Base-by-base conservation (phyloP, 805 yeast genomes). In the Schwanniomyces vanrijiae region DNA sequence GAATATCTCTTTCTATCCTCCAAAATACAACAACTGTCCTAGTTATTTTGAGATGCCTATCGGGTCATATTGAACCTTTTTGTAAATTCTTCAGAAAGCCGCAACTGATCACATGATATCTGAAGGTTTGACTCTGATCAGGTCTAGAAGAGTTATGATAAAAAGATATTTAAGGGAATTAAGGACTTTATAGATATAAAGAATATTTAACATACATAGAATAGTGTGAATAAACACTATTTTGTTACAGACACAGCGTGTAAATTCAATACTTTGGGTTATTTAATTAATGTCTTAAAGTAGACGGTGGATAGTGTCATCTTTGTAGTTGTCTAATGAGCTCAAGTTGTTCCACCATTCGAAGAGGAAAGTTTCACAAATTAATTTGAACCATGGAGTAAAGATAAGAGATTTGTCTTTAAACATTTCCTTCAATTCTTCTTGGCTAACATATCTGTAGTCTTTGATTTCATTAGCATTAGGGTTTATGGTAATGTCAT, bases 361-460 rank as follows among this genome's bases (percentile, higher is more conserved):
- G 72, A 88, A 94, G 61, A 94, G 74, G 61, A 88, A 89, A 40
- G 88, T 82, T 63, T 94, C 91, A 66, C 99, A 94, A 56, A 94
- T 94, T 54, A 94, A 80, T 68, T 89, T 90, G 75, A 94, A 94
- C 99, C 99, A 94, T 4, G 99, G 99, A 4, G 99, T 94, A 70
- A 94, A 94, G 9, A 81, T 75, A 51, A 87, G 75, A n/a, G 60
- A 47, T 16, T 71, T 58, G 63, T 91, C 89, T 19, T 76, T 55
- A 65, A 94, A 88, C 97, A 94, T 89, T 16, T 64, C 69, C 63
- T 83, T 81, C 57, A 94, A 76, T 56, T 87, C 86, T 1, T 70
- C 69, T 21, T 78, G 78, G 26, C 82, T 70, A 20, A 94, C 98
- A 69, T 88, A 94, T 59, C 75, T 80, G 58, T 72, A 69, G 62